Conservation (phyloP, 257 asterid genomes). For the Misopates orontium region DNA sequence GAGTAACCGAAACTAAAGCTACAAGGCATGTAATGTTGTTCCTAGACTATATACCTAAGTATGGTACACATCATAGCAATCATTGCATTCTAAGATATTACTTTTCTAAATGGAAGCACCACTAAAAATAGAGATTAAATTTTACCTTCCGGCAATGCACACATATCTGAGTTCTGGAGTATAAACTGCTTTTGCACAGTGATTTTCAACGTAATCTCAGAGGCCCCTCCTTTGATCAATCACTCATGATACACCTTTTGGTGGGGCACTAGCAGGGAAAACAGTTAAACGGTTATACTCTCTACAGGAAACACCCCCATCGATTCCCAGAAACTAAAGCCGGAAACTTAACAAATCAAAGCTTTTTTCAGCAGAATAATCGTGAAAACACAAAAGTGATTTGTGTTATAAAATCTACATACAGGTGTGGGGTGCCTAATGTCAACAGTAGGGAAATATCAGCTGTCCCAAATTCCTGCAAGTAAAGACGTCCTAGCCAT, state of each 20-base stretch:
- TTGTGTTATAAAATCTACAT: conserved; percentile 25
- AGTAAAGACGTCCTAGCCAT: conserved; percentile 90
- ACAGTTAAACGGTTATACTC: conserved; percentile 1
- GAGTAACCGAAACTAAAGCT: background rate
- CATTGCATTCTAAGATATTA: background rate
- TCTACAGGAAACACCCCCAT: background rate
- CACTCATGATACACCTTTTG: conserved; percentile 87
- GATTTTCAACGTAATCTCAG: conserved; percentile 72
- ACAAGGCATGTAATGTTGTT: background rate
- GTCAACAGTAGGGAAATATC: conserved; percentile 73
- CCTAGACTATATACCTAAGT: background rate
- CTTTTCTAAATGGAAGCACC: background rate
- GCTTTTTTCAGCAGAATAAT: background rate
- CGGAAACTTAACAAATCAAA: conserved; percentile 9
- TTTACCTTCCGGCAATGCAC: conserved; percentile 92
- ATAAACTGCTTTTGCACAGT: conserved; percentile 83
- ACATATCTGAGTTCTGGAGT: conserved; percentile 82
- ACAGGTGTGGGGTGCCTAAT: conserved; percentile 96
- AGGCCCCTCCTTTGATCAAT: conserved; percentile 95
- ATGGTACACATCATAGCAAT: background rate
- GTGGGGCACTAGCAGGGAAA: conserved; percentile 61
- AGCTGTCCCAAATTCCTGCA: conserved; percentile 73
- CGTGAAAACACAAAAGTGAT: conserved; percentile 10
- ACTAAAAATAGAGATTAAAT: background rate
- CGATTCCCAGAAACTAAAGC: background rate